Percentiles rank a stretch among this genome's conserved stretches.
phyloP scores from a whole-genome alignment of 169 alveolate species.

The Ichthyophthirius multifiliis region DNA sequence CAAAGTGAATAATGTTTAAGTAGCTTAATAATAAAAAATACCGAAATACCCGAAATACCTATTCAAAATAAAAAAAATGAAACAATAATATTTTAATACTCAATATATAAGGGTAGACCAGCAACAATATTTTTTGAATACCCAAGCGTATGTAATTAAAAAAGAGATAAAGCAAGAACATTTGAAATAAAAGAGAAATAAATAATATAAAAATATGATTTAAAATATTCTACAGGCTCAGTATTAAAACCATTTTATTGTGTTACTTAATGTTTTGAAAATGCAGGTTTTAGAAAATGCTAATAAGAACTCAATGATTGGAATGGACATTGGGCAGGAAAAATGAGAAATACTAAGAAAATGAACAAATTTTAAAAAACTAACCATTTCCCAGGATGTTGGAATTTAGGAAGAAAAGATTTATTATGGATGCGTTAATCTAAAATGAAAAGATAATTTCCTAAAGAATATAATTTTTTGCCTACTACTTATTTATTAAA shows the following conservation, averaged over 20 bases:
- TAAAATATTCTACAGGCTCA: not conserved
- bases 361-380: slow-evolving; percentile 42
- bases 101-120: too few relatives aligned
- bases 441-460: slow-evolving; percentile 45
- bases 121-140: slow-evolving; percentile 2
- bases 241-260: slow-evolving; percentile 42
- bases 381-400: slow-evolving; percentile 60
- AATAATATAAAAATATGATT: not conserved
- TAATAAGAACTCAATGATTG: slow-evolving; percentile 13
- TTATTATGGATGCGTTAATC: slow-evolving; percentile 41
- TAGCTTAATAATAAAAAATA: too few relatives aligned
- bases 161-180: not conserved
- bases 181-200: not conserved
- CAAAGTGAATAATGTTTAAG: too few relatives aligned
- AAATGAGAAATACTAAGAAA: not conserved
- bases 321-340: slow-evolving; percentile 38
- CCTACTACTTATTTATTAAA: slow-evolving; percentile 50
- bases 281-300: slow-evolving; percentile 21
- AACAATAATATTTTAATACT: too few relatives aligned
- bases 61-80: too few relatives aligned
- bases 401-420: slow-evolving; percentile 61
- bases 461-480: slow-evolving; percentile 47
- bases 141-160: not conserved
- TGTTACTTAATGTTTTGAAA: slow-evolving; percentile 29
- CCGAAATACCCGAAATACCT: too few relatives aligned